phyloP scores from a whole-genome alignment of 352 stramenopile species.

The Phytophthora palmivora region DNA sequence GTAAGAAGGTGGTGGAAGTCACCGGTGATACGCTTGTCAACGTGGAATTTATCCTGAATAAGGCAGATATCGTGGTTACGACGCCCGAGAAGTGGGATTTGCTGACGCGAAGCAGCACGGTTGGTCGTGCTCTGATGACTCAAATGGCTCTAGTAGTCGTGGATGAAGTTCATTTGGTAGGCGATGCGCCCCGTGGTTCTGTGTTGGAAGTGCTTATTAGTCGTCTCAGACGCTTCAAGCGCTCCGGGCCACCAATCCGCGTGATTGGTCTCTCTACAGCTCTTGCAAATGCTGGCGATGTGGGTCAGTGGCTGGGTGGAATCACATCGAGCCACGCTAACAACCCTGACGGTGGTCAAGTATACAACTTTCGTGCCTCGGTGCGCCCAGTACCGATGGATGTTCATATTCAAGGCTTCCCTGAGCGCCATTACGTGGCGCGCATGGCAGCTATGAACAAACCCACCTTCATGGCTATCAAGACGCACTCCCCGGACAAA shows the following conservation, averaged over 20 bases:
- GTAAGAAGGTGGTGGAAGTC: slow-evolving; percentile 96
- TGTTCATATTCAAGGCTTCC: slow-evolving; percentile 97
- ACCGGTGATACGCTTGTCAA: slow-evolving; percentile 97
- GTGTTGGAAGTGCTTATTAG: slow-evolving; percentile 93
- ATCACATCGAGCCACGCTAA: slow-evolving; percentile 56
- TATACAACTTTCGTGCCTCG: slow-evolving; percentile 96
- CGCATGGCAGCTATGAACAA: slow-evolving; percentile 99
- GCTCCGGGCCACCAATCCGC: slow-evolving; percentile 69
- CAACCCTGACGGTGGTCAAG: slow-evolving; percentile 47
- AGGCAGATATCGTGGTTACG: slow-evolving; percentile 97
- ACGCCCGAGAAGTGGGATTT: slow-evolving; percentile 99
- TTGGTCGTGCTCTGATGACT: slow-evolving; percentile 72
- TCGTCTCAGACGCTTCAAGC: slow-evolving; percentile 79
- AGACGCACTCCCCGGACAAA: slow-evolving; percentile 94
- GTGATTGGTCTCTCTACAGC: slow-evolving; percentile 97
- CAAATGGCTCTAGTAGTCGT: slow-evolving; percentile 93
- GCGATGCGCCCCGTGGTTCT: slow-evolving; percentile 93
- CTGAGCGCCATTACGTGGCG: slow-evolving; percentile 96
- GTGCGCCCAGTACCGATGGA: slow-evolving; percentile 97
- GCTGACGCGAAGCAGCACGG: slow-evolving; percentile 92
- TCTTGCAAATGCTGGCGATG: slow-evolving; percentile 95
- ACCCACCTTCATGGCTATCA: slow-evolving; percentile 97
- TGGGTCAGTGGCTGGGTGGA: slow-evolving; percentile 98
- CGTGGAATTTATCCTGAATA: slow-evolving; percentile 85
- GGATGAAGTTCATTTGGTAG: slow-evolving; percentile 98